Percentiles rank a stretch among this genome's conserved stretches.
Conservation (phyloP, 805 yeast species). For the Blastobotrys attinorum region DNA sequence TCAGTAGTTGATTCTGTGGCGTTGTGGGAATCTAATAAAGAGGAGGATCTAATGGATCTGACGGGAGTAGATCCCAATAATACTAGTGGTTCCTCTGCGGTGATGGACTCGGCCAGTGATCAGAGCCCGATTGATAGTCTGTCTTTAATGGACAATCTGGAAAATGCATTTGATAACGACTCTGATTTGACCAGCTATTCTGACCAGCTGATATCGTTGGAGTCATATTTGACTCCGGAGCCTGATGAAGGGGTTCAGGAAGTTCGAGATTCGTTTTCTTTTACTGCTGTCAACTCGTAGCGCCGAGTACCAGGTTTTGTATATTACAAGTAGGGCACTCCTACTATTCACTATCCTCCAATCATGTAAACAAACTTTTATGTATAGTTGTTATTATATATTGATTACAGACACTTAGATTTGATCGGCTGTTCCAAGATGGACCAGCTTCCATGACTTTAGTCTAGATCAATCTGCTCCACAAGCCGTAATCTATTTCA, state of each 20-base stretch:
- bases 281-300: slow-evolving; percentile 1
- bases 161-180: not conserved
- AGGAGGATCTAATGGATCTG: not conserved
- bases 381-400: too few relatives aligned
- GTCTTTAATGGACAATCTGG: not conserved
- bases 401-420: too few relatives aligned
- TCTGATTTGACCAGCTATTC: slow-evolving; percentile 2
- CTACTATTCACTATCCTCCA: too few relatives aligned
- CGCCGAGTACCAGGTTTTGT: too few relatives aligned
- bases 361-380: too few relatives aligned
- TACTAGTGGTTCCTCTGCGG: not conserved
- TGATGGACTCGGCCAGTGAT: not conserved
- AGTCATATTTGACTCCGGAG: slow-evolving; percentile 20
- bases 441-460: too few relatives aligned
- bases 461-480: too few relatives aligned
- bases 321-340: too few relatives aligned
- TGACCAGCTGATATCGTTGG: slow-evolving; percentile 12
- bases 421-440: too few relatives aligned
- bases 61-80: too few relatives aligned
- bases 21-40: not conserved
- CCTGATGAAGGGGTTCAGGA: slow-evolving; percentile 12
- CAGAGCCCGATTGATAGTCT: not conserved
- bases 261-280: slow-evolving; percentile 1
- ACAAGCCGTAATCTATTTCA: too few relatives aligned
- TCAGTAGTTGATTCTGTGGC: not conserved